phyloP scores from a whole-genome alignment of 805 yeast species.

The Pichia paraexigua region DNA sequence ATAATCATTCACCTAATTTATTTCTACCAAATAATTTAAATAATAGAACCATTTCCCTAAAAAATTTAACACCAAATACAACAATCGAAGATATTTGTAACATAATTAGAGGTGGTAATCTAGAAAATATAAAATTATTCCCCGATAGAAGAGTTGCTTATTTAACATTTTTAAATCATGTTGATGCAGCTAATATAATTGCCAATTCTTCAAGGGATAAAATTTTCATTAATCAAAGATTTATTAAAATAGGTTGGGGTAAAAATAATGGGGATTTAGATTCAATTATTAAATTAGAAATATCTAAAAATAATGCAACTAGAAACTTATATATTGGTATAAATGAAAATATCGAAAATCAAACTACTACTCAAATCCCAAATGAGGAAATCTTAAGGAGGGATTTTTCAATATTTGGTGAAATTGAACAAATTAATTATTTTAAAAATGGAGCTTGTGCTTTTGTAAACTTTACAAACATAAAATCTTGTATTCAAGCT shows the following conservation, averaged over 20 bases:
- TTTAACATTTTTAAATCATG: constrained; percentile 57
- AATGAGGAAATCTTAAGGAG: constrained; percentile 41
- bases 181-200: constrained; percentile 59
- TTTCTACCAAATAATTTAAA: constrained; percentile 27
- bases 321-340: constrained; percentile 71
- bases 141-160: constrained; percentile 55
- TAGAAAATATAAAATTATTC: constrained; percentile 47
- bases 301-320: constrained; percentile 63
- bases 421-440: constrained; percentile 67
- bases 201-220: constrained; percentile 44
- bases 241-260: constrained; percentile 66
- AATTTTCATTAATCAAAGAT: constrained; percentile 52
- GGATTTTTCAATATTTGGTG: constrained; percentile 62
- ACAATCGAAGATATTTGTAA: constrained; percentile 70
- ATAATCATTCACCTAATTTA: too few species aligned
- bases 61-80: constrained; percentile 56
- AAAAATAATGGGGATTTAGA: constrained; percentile 57
- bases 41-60: constrained; percentile 64
- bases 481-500: constrained; percentile 52
- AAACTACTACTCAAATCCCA: constrained; percentile 36
- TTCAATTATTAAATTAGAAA: constrained; percentile 41
- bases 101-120: constrained; percentile 67
- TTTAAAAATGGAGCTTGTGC: constrained; percentile 66
- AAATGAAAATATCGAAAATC: constrained; percentile 12
- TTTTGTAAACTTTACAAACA: constrained; percentile 62